These are phyloP conservation scores for Gastrolobium bilobum DNA, from an alignment of 306 rosid species.

Conservation along the genomic window DNA sequence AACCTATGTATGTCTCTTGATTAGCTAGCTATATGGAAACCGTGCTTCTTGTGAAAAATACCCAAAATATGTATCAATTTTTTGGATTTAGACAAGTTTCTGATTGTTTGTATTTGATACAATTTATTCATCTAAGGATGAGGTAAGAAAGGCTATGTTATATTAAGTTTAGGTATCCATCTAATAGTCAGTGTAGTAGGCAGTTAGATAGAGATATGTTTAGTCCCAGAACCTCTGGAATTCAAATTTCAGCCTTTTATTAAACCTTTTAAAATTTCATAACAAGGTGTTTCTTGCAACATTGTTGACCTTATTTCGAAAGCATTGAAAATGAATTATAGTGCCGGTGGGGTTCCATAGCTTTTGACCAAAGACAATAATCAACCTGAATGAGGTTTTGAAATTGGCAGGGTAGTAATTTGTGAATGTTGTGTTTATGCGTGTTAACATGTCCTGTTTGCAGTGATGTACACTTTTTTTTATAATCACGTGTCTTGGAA, in stretches of 20 bases:
- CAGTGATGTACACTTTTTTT: conserved; percentile 6
- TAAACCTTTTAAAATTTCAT: conserved; percentile 9
- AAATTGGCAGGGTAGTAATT: not conserved
- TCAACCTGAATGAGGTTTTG: conserved; percentile 13
- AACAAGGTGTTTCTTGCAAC: conserved; percentile 3
- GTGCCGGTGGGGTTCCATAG: not conserved
- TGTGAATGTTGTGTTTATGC: not conserved
- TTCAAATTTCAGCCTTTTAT: conserved; percentile 18
- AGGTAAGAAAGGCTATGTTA: not conserved
- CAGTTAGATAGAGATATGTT: conserved; percentile 18
- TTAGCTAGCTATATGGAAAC: conserved; percentile 18
- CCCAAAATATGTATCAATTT: conserved; percentile 6
- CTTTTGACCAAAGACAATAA: conserved; percentile 17
- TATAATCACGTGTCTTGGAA: conserved; percentile 25
- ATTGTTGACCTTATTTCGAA: not conserved
- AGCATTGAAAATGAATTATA: not conserved
- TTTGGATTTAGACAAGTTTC: not conserved
- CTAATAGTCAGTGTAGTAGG: not conserved
- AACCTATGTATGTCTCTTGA: conserved; percentile 19
- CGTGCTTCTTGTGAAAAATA: not conserved
- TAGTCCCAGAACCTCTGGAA: not conserved
- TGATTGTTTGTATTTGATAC: not conserved
- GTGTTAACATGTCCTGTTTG: conserved; percentile 21
- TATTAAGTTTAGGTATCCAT: conserved; percentile 11
- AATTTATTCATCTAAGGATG: conserved; percentile 8